Percentiles rank a stretch among this genome's conserved stretches.
Conservation (phyloP, 306 rosid species). For the Corylus americana region DNA sequence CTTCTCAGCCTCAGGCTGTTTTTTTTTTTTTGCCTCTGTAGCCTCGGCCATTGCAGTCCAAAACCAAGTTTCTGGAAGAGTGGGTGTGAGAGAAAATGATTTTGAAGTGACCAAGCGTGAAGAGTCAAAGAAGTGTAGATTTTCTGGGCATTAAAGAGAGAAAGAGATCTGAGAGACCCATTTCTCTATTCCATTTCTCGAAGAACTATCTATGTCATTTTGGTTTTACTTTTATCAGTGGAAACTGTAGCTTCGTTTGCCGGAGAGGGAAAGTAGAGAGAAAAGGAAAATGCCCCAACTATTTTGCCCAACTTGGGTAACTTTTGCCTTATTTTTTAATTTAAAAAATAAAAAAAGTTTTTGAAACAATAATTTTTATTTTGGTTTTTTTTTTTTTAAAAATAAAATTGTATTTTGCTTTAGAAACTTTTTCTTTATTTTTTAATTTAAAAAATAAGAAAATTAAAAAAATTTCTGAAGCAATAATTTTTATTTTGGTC, state of each 20-base stretch:
- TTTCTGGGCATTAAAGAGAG: constrained; percentile 36
- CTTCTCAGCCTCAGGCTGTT: constrained; percentile 89
- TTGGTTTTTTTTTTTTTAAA: no score
- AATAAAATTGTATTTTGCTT: no score
- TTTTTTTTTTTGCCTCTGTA: constrained; percentile 39
- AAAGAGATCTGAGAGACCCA: constrained; percentile 42
- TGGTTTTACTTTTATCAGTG: constrained; percentile 18
- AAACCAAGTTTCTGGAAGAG: background rate
- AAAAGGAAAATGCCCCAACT: background rate
- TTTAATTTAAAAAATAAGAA: no score
- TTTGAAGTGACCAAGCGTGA: constrained; percentile 20
- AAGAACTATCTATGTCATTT: constrained; percentile 56
- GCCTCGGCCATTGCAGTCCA: constrained; percentile 54
- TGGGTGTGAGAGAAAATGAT: background rate
- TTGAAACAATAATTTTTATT: no score
- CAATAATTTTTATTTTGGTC: no score
- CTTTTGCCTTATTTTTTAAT: no score
- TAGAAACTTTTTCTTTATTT: no score
- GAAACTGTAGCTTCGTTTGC: constrained; percentile 16
- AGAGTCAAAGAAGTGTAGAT: constrained; percentile 18
- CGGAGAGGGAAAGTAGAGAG: constrained; percentile 26
- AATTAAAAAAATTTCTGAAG: no score
- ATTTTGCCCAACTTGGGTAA: no score
- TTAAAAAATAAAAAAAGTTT: no score
- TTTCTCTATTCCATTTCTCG: constrained; percentile 31